Evolutionary conservation across 331 rosid genomes (phyloP), one percentile per base, ranked within the genome.

Genomic region (Ulmus americana): DNA sequence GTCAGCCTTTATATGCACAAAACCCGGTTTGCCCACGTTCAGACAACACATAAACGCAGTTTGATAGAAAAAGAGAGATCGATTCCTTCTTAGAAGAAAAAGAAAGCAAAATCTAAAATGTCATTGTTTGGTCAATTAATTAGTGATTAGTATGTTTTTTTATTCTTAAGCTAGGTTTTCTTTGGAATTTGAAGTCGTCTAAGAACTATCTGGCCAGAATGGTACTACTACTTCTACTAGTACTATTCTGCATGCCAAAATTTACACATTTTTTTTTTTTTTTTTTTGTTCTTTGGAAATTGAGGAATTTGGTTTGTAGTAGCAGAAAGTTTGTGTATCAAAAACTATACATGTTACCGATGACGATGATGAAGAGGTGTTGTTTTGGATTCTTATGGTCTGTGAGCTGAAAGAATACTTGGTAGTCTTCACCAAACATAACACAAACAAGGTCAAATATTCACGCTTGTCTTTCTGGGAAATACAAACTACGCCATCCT

Each of bases 141-240:
- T 53, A 14, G 38, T 38, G 57, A 53, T 18, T 53, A 53, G 39
- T 15, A 14, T 8, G 13, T 13, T 49, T n/a, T 7, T 49, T 49
- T 49, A 5, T 13, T 4, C 15, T 49, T 49, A 18, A 49, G 13
- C 7, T 49, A 2, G 71, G 67, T 48, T 63, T 63, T 61, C 76
- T 64, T 64, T 59, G 72, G 76, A 59, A 59, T 76, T 65, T 70
- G 72, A 43, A 65, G 73, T 28, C 35, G 35, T 28, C 35, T 22
- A 43, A 16, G 68, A 44, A 28, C 56, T 14, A 22, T 4, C 4
- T 35, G 8, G 64, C 39, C 45, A 43, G 14, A 4, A 41, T 5
- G 6, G 6, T n/a, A 6, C 18, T 13, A 49, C 20, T 48, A 48
- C 35, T 13, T 11, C 42, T 20, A 11, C 14, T 39, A 45, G 57